Evolutionary conservation across 768 basidiomycete species (phyloP), one percentile per base, ranked within the genome.

Genomic region (Leccinum rimulosum): DNA sequence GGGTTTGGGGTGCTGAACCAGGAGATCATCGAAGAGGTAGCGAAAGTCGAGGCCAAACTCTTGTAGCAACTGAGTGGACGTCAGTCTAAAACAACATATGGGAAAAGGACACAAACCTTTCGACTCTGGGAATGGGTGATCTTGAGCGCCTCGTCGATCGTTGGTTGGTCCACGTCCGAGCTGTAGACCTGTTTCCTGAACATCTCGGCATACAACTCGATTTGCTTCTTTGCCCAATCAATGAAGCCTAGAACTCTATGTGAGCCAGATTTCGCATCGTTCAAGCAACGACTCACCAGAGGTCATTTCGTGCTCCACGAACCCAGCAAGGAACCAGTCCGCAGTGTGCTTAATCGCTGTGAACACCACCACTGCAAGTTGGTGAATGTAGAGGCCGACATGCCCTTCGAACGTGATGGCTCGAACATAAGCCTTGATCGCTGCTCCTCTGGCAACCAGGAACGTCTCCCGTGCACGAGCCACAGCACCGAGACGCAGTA

Each of bases 251-350:
- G 15, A 31, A 52, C 6, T 49, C 43, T 49, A 36, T 4, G 9
- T 50, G 14, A 50, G 49, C 15, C 14, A 6, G 15, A 3, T 50
- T 28, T 27, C 22, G 4, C 9, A 27, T 28, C 4, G 27, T 28
- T 50, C 49, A 7, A 30, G 12, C 6, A n/a, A 28, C 5, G 49
- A 50, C 49, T 50, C 27, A 17, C 49, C 49, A 30, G 93, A 95
- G 0, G 96, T 89, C 61, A 92, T 91, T 64, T 94, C 88, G 69
- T 97, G 95, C 73, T 98, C 97, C 73, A 89, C 91, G 75, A 97
- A 99, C 57, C 93, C 95, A 1, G 89, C 88, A 64, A 98, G 78
- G 73, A 93, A 99, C 97, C 97, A 99, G 74, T 99, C 96, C 14
- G 93, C 93, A 1, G 95, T 97, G 69, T 98, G 93, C 71, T 97